A percentile compares a stretch with the other conserved stretches of the same genome.
Evolutionary conservation across 2,329 filamentous ascomycete species (phyloP).

Genomic region (Fusarium stilboides): DNA sequence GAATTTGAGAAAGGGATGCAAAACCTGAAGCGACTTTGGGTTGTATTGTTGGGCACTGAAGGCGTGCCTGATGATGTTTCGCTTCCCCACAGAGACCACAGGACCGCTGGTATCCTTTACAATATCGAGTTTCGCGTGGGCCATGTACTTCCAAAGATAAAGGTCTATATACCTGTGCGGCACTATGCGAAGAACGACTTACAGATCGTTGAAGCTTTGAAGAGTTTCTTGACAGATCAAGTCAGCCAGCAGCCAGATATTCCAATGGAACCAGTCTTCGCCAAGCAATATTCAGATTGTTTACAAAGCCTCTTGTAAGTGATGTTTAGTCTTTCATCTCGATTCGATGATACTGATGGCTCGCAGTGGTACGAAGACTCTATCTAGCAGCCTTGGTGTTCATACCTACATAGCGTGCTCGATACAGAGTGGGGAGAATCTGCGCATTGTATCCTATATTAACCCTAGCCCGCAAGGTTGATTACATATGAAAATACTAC

Average conservation of each 20-base stretch:
- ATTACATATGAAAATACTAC: neutral
- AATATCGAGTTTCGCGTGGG: conserved; percentile 51
- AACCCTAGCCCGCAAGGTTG: conserved; percentile 1
- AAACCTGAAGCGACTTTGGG: conserved; percentile 41
- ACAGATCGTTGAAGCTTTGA: conserved; percentile 3
- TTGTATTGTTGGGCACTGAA: conserved; percentile 25
- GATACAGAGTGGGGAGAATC: neutral
- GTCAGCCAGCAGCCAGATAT: neutral
- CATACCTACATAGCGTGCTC: conserved; percentile 21
- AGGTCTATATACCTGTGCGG: conserved; percentile 55
- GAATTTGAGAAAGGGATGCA: conserved; percentile 26
- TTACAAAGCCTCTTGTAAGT: conserved; percentile 8
- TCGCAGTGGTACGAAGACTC: neutral
- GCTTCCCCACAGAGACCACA: conserved; percentile 42
- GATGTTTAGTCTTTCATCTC: fast-evolving
- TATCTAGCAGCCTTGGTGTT: neutral
- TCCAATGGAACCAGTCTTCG: fast-evolving
- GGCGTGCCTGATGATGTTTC: conserved; percentile 23
- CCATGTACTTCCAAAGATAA: conserved; percentile 43
- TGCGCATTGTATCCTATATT: conserved; percentile 11
- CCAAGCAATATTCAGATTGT: conserved; percentile 1
- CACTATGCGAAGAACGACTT: conserved; percentile 50
- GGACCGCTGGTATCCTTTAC: conserved; percentile 55
- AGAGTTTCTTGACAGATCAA: neutral
- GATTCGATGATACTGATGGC: neutral